phyloP scores from a whole-genome alignment of 2,329 filamentous ascomycete species.

The Xylariaceae sp. region DNA sequence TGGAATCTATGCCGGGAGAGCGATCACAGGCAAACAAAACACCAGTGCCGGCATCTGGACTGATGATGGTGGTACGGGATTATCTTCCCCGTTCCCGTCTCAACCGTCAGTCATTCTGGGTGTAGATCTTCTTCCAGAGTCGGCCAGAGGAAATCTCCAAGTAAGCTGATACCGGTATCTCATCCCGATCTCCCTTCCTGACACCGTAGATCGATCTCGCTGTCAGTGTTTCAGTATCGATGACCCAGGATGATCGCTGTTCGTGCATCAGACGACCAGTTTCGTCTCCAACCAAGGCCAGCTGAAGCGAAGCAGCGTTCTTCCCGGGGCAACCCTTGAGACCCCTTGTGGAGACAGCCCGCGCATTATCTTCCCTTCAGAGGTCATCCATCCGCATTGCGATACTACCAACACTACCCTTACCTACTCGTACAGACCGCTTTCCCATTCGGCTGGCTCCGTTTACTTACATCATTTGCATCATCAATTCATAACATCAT shows the following conservation, averaged over 20 bases:
- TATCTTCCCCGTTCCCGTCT: not conserved
- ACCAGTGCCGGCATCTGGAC: not conserved
- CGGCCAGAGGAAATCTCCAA: not conserved
- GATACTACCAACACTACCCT: too few relatives aligned
- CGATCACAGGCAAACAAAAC: conserved; percentile 5
- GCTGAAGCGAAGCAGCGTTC: conserved; percentile 9
- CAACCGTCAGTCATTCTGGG: not conserved
- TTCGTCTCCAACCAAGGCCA: conserved; percentile 15
- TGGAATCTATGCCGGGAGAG: not conserved
- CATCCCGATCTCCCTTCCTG: conserved; percentile 2
- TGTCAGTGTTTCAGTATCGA: conserved; percentile 7
- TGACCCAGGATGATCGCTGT: conserved; percentile 19
- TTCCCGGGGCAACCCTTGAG: conserved; percentile 3
- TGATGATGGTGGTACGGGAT: not conserved
- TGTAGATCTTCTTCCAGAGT: not conserved
- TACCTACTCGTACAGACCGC: too few relatives aligned
- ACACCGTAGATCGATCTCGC: not conserved
- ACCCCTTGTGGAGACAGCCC: conserved; percentile 7
- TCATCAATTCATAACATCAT: conserved; percentile 16
- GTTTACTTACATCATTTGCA: not conserved
- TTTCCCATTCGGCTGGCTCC: too few relatives aligned
- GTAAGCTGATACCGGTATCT: conserved; percentile 4
- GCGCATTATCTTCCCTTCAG: not conserved
- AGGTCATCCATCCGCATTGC: not conserved
- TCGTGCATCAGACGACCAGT: conserved; percentile 15